phyloP scores from a whole-genome alignment of 2,329 filamentous ascomycete species.

The Monosporascus ibericus region DNA sequence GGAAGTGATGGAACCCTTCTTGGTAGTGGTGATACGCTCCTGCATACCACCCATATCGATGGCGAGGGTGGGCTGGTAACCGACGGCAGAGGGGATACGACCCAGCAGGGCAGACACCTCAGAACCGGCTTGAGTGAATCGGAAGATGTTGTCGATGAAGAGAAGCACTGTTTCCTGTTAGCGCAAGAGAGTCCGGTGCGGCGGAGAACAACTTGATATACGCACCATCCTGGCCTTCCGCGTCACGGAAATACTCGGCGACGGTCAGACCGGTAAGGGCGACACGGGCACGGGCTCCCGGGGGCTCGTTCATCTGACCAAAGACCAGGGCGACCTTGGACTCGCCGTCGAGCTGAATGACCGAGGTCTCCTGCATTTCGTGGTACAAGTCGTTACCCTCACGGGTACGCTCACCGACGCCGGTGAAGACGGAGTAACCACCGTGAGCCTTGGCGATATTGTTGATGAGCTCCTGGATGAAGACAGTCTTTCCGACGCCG shows the following conservation, averaged over 20 bases:
- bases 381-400: slow-evolving; percentile 99
- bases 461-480: slow-evolving; percentile 99
- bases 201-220: slow-evolving; percentile 1
- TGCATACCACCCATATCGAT: slow-evolving; percentile 99
- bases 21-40: slow-evolving; percentile 99
- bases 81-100: slow-evolving; percentile 99
- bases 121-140: slow-evolving; percentile 99
- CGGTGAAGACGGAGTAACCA: slow-evolving; percentile 99
- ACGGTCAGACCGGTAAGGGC: slow-evolving; percentile 84
- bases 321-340: slow-evolving; percentile 99
- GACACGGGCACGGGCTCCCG: slow-evolving; percentile 98
- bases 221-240: slow-evolving; percentile 79
- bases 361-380: slow-evolving; percentile 99
- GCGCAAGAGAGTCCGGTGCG: not conserved
- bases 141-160: slow-evolving; percentile 99
- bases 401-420: slow-evolving; percentile 99
- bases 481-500: slow-evolving; percentile 99
- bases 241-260: slow-evolving; percentile 75
- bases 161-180: slow-evolving; percentile 63
- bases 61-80: slow-evolving; percentile 98
- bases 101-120: slow-evolving; percentile 98
- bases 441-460: slow-evolving; percentile 99
- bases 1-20: slow-evolving; percentile 98
- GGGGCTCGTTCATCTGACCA: slow-evolving; percentile 99
- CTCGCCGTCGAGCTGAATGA: slow-evolving; percentile 98